Base-by-base conservation (phyloP, 148 eudicot genomes). In the Rheum nobile region DNA sequence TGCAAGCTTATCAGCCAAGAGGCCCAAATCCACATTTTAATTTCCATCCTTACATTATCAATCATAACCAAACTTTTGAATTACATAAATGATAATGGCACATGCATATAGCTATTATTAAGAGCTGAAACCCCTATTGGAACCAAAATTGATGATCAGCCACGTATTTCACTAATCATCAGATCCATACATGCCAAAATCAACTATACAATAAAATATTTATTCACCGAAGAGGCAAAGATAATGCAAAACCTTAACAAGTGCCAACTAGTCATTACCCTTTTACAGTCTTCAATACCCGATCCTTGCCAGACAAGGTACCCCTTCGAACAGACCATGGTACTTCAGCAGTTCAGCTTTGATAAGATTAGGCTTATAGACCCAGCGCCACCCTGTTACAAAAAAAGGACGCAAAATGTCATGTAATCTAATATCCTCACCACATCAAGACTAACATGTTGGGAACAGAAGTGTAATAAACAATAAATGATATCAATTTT, bases 291-390 rank as follows among this genome's bases (percentile, higher is more conserved):
- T 91, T 94, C 88, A 94, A 78, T 26, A 94, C 97, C 71, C 91
- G 87, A 10, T 91, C 98, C 79, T 89, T 83, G 0, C 91, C 97
- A 54, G 91, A 91, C 38, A 94, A 90, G 52, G 17, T 85, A 12
- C 87, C 98, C 83, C 87, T 89, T 68, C 83, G 89, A 73, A 74
- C 93, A 37, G 95, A 94, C 98, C 97, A 94, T 75, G 98, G 97
- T 22, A 88, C 91, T n/a, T n/a, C n/a, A n/a, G n/a, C n/a, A n/a
- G n/a, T 67, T 91, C 98, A 81, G 98, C 97, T 83, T 93, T 93
- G 50, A 85, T 75, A 76, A 89, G 82, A 79, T 95, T 85, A 77
- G 94, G 91, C n/a, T n/a, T 69, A 91, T 46, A 47, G 89, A 83
- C 61, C 92, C 86, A 50, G n/a, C 78, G 94, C 91, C 86, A 41